phyloP scores from a whole-genome alignment of 2,329 filamentous ascomycete species.

The Aspergillus viridinutans region DNA sequence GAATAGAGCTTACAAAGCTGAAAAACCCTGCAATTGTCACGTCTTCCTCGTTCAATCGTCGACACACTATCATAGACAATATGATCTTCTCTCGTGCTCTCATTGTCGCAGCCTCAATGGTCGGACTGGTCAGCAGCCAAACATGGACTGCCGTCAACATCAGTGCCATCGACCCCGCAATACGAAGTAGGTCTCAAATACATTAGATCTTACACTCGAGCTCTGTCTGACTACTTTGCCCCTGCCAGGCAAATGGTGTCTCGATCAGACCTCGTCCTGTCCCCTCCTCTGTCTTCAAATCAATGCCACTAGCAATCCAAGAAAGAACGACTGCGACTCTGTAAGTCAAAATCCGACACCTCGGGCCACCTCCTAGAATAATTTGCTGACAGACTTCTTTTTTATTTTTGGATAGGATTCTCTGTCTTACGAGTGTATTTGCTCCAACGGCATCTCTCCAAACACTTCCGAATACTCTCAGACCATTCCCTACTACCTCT shows the following conservation, averaged over 20 bases:
- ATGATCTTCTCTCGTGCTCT: conserved; percentile 28
- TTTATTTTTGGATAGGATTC: conserved; percentile 28
- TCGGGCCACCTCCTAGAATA: conserved; percentile 1
- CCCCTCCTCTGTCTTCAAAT: conserved; percentile 45
- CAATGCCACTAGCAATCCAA: conserved; percentile 30
- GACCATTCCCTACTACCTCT: conserved; percentile 61
- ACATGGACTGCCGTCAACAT: conserved; percentile 29
- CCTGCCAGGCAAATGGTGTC: conserved; percentile 40
- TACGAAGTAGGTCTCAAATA: conserved; percentile 29
- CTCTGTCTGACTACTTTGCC: conserved; percentile 3
- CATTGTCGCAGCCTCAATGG: conserved; percentile 29
- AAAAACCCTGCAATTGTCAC: no score
- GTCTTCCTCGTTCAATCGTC: neutral
- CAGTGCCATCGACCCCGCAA: conserved; percentile 30
- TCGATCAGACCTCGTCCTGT: conserved; percentile 39
- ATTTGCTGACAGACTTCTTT: conserved; percentile 3
- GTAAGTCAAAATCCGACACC: conserved; percentile 19
- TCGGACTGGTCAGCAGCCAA: conserved; percentile 32
- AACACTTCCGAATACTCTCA: conserved; percentile 60
- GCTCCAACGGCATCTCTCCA: conserved; percentile 49
- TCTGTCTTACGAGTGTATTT: conserved; percentile 56
- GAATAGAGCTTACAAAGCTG: neutral
- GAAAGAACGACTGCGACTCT: conserved; percentile 39
- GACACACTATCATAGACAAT: conserved; percentile 5
- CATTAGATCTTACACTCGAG: neutral